Conservation (phyloP, 768 basidiomycete species). For the Boletus vermiculosoides region DNA sequence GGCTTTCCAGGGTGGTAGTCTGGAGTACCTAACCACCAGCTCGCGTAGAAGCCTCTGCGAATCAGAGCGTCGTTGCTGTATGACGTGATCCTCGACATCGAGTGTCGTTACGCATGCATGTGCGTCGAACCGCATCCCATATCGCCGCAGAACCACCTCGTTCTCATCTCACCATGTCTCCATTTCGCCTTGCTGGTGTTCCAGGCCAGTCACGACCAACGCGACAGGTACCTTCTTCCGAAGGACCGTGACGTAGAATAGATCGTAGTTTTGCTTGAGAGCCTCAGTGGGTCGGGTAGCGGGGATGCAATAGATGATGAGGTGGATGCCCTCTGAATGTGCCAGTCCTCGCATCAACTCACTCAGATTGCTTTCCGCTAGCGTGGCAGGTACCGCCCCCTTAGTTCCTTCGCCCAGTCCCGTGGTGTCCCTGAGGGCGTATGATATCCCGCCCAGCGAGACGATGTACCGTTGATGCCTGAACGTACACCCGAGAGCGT, state of each 20-base stretch:
- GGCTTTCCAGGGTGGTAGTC: background rate
- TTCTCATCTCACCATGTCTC: background rate
- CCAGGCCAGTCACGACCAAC: no score
- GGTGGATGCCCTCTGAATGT: background rate
- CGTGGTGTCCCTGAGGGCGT: background rate
- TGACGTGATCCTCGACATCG: background rate
- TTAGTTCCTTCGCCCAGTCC: background rate
- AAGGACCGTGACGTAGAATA: background rate
- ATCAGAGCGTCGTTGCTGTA: background rate
- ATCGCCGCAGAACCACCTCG: background rate
- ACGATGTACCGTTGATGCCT: background rate
- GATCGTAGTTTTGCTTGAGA: background rate
- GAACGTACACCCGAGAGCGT: conserved; percentile 5
- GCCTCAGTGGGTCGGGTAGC: background rate
- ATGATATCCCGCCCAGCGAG: background rate
- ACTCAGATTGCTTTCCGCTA: background rate
- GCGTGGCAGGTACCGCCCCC: background rate
- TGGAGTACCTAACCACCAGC: background rate
- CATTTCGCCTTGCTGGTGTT: no score
- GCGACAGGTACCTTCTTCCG: background rate
- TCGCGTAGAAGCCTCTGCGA: background rate
- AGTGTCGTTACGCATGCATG: background rate
- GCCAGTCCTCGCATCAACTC: background rate
- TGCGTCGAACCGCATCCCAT: background rate
- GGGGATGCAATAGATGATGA: background rate